Evolutionary conservation across 106 monocot species (phyloP), one percentile per base, ranked within the genome.

Genomic region (Narthecium ossifragum): DNA sequence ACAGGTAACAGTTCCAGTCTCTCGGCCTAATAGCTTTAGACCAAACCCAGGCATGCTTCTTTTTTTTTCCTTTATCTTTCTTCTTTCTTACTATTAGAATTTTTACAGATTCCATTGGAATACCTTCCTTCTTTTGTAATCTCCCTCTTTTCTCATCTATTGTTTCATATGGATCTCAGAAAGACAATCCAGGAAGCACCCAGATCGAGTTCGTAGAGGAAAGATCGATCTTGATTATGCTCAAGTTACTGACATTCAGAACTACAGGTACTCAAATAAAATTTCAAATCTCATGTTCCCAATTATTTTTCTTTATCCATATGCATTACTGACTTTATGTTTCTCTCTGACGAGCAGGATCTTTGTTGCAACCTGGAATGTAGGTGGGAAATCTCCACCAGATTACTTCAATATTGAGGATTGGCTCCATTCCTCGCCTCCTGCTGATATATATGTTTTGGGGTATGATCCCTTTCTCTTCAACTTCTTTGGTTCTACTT

Each of bases 281-380:
- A 49, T 49, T 24, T 49, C 9, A 49, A 24, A 49, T 49, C 22
- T 23, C 49, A 49, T 4, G 20, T 43, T 43, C 43, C 4, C 18
- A 43, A 13, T 43, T 13, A 4, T 43, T 18, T 43, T 11, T 43
- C 7, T 8, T 37, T 23, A 2, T 52, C n/a, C n/a, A n/a, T n/a
- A n/a, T n/a, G n/a, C n/a, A n/a, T n/a, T n/a, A 8, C 12, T 49
- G 0, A 30, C 5, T 52, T 6, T 32, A 48, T 5, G 10, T 26
- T 48, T 28, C 8, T 50, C 7, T 56, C 57, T 63, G 46, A 33
- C 60, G 62, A 63, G 38, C 62, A 90, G 90, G 66, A 59, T 90
- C 48, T 90, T 90, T 69, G 81, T 75, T 67, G 71, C 85, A 26
- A 90, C 90, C 70, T 90, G 90, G 90, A 90, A 90, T 81, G 90